Conservation (phyloP, 2,329 filamentous ascomycete species). For the Neocatenulostroma microsporum region DNA sequence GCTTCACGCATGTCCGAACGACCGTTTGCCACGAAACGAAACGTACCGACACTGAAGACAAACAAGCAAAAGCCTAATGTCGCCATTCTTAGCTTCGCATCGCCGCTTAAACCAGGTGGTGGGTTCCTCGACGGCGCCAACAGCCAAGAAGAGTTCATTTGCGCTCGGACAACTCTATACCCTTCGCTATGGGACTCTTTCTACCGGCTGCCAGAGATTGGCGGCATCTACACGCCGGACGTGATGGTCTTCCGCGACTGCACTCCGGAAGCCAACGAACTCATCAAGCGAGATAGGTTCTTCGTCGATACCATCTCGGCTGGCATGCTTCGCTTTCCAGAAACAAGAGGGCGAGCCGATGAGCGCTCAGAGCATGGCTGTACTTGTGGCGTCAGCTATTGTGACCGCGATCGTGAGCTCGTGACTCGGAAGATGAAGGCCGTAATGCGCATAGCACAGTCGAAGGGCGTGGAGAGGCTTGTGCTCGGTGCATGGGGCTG, state of each 20-base stretch:
- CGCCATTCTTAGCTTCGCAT: slow-evolving; percentile 57
- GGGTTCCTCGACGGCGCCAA: slow-evolving; percentile 54
- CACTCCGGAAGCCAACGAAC: slow-evolving; percentile 30
- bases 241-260: slow-evolving; percentile 51
- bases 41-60: slow-evolving; percentile 12
- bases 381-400: slow-evolving; percentile 34
- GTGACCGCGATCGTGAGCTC: slow-evolving; percentile 44
- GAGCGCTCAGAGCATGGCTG: slow-evolving; percentile 27
- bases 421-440: slow-evolving; percentile 50
- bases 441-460: slow-evolving; percentile 47
- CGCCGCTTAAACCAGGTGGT: slow-evolving; percentile 53
- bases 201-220: slow-evolving; percentile 53
- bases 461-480: slow-evolving; percentile 41
- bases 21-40: slow-evolving; percentile 16
- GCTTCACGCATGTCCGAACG: slow-evolving; percentile 30
- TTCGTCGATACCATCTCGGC: slow-evolving; percentile 53
- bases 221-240: slow-evolving; percentile 50
- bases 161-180: slow-evolving; percentile 52
- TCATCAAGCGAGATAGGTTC: slow-evolving; percentile 44
- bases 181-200: slow-evolving; percentile 51
- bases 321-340: slow-evolving; percentile 53
- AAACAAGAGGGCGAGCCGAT: slow-evolving; percentile 33
- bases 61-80: slow-evolving; percentile 34
- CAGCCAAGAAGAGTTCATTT: slow-evolving; percentile 56
- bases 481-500: slow-evolving; percentile 60